These are phyloP conservation scores for Talaromyces liani DNA, from an alignment of 495 filamentous ascomycete genomes.

Conservation along the genomic window DNA sequence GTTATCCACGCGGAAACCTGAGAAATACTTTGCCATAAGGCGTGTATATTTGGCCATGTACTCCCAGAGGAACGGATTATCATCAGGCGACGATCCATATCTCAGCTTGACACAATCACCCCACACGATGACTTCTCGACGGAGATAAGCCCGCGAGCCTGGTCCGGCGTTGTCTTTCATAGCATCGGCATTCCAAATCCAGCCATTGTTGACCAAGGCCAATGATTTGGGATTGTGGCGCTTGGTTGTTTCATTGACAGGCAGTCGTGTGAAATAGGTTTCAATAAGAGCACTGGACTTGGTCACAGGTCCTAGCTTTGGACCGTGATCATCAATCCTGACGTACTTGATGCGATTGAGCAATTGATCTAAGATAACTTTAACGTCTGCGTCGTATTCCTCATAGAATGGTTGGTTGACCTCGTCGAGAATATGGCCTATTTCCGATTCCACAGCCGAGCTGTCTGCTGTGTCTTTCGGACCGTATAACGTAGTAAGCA, in stretches of 20 bases:
- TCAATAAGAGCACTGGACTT: conserved; percentile 79
- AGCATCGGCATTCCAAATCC: conserved; percentile 96
- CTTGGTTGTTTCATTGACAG: conserved; percentile 67
- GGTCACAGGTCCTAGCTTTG: conserved; percentile 75
- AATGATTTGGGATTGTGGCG: conserved; percentile 67
- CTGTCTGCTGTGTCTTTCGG: conserved; percentile 46
- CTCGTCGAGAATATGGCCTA: conserved; percentile 65
- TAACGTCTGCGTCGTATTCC: conserved; percentile 81
- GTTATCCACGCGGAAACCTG: conserved; percentile 95
- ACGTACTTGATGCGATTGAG: conserved; percentile 92
- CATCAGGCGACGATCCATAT: conserved; percentile 72
- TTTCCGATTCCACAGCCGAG: conserved; percentile 32
- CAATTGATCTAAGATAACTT: conserved; percentile 78
- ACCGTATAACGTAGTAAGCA: conserved; percentile 64
- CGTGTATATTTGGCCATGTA: conserved; percentile 90
- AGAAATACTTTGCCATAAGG: conserved; percentile 92
- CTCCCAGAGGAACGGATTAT: conserved; percentile 92
- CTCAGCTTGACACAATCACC: conserved; percentile 96
- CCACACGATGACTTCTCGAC: conserved; percentile 96
- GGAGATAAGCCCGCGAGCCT: conserved; percentile 79
- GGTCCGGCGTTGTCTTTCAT: conserved; percentile 90
- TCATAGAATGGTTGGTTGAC: conserved; percentile 82
- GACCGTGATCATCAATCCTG: conserved; percentile 84
- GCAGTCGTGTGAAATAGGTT: conserved; percentile 89
- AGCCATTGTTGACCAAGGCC: conserved; percentile 91